These are phyloP conservation scores for Ascochyta koolunga DNA, from an alignment of 2,329 filamentous ascomycete species.

Conservation along the genomic window DNA sequence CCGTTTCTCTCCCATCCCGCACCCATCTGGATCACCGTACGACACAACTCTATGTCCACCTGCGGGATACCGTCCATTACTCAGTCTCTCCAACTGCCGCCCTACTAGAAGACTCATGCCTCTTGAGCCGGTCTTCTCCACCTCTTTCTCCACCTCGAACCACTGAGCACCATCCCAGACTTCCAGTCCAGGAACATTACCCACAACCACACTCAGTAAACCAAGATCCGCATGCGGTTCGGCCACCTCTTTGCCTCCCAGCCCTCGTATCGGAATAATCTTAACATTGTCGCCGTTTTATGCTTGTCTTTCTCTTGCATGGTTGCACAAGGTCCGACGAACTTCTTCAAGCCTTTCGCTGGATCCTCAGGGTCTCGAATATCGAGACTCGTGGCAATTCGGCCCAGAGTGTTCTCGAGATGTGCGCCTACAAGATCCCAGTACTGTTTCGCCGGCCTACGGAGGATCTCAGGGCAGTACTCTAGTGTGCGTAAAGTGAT, in stretches of 20 bases:
- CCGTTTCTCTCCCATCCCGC: constrained; percentile 2
- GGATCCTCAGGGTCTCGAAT: constrained; percentile 18
- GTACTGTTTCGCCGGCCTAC: constrained; percentile 36
- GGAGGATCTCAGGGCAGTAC: constrained; percentile 41
- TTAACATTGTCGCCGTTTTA: constrained; percentile 45
- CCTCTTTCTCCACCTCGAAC: constrained; percentile 38
- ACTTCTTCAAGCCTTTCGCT: constrained; percentile 26
- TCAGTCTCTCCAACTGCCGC: constrained; percentile 37
- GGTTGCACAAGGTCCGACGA: constrained; percentile 33
- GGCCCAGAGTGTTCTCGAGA: constrained; percentile 30
- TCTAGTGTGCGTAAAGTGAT: constrained; percentile 43
- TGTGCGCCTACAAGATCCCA: constrained; percentile 43
- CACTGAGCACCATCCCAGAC: constrained; percentile 39
- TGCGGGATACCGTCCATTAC: constrained; percentile 37
- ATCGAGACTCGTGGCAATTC: constrained; percentile 31
- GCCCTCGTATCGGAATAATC: constrained; percentile 46
- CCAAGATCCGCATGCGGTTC: constrained; percentile 48
- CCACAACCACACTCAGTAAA: constrained; percentile 41
- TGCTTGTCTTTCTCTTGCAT: constrained; percentile 29
- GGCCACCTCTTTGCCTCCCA: constrained; percentile 43
- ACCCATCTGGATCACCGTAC: constrained; percentile 27
- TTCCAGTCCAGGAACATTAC: constrained; percentile 46
- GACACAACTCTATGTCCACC: constrained; percentile 46
- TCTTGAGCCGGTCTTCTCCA: constrained; percentile 15
- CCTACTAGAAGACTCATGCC: constrained; percentile 40